These are phyloP conservation scores for Globisporangium nunn DNA, from an alignment of 352 stramenopile genomes.

Conservation along the genomic window DNA sequence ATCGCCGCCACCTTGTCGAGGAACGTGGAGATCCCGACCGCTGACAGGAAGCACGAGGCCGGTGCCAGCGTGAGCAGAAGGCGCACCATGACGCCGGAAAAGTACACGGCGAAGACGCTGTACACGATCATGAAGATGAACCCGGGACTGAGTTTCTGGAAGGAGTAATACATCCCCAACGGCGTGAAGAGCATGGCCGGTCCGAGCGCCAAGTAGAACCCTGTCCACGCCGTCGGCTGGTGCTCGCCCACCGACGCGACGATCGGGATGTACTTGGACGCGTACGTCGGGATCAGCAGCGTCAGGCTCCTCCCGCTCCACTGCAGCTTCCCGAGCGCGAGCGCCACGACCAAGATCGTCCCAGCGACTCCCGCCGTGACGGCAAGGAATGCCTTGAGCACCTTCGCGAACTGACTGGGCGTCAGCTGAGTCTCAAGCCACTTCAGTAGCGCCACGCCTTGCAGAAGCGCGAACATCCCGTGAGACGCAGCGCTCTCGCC, in stretches of 20 bases:
- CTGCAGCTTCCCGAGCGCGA: slow-evolving; percentile 74
- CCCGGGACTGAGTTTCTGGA: slow-evolving; percentile 50
- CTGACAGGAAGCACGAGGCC: slow-evolving; percentile 84
- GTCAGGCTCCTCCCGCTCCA: slow-evolving; percentile 91
- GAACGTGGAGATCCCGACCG: slow-evolving; percentile 70
- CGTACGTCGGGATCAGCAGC: slow-evolving; percentile 90
- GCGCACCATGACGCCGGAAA: slow-evolving; percentile 91
- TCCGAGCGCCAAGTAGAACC: slow-evolving; percentile 91
- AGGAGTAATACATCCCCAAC: slow-evolving; percentile 86
- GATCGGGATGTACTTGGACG: slow-evolving; percentile 94
- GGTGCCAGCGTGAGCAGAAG: slow-evolving; percentile 89
- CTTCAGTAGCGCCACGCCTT: slow-evolving; percentile 60
- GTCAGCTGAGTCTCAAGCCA: slow-evolving; percentile 46
- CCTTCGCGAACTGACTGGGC: slow-evolving; percentile 30
- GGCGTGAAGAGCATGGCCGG: slow-evolving; percentile 84
- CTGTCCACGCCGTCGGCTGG: slow-evolving; percentile 89
- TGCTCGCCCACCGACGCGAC: slow-evolving; percentile 93
- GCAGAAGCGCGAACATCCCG: slow-evolving; percentile 93
- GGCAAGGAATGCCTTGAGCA: slow-evolving; percentile 35
- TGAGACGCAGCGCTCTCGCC: slow-evolving; percentile 67
- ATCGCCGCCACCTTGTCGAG: slow-evolving; percentile 33
- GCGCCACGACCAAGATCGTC: slow-evolving; percentile 31
- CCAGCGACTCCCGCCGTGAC: slow-evolving; percentile 27
- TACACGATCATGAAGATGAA: slow-evolving; percentile 92
- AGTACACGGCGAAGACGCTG: slow-evolving; percentile 88